A percentile compares a stretch with the other conserved stretches of the same genome.
Conservation (phyloP, 148 eudicot species). For the Rhododendron kiyosumense region DNA sequence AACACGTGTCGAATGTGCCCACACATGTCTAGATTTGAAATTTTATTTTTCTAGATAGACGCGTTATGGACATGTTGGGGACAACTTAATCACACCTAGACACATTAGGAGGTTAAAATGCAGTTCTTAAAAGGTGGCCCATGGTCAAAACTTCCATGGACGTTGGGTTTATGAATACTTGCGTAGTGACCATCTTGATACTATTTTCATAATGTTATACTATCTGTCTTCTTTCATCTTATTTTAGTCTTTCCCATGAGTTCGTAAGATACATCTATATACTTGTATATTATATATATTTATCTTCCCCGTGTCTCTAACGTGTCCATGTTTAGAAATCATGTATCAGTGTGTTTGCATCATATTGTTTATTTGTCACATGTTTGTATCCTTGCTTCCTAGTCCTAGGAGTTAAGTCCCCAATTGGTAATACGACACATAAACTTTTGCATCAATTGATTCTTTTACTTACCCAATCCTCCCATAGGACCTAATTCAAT, state of each 20-base stretch:
- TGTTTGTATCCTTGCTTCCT: background rate
- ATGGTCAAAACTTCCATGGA: background rate
- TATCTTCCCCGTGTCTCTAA: background rate
- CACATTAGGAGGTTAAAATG: background rate
- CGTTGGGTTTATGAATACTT: background rate
- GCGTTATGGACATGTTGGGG: background rate
- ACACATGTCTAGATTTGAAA: background rate
- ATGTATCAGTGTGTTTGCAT: too few species aligned
- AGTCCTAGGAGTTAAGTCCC: slow-evolving; percentile 9
- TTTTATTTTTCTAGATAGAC: background rate
- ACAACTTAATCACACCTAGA: background rate
- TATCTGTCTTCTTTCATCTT: too few species aligned
- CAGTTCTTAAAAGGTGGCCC: background rate
- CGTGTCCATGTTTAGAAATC: too few species aligned
- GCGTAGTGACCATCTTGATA: background rate
- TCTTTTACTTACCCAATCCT: background rate
- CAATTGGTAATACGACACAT: background rate
- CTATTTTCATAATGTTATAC: too few species aligned
- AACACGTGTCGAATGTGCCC: background rate
- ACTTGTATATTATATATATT: too few species aligned
- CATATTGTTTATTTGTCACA: background rate
- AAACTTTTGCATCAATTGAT: background rate
- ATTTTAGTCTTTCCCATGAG: background rate
- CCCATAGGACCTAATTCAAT: background rate
- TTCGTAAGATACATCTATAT: background rate